A percentile compares a stretch with the other conserved stretches of the same genome.
These are phyloP conservation scores for Diaporthe helianthi DNA, from an alignment of 2,329 filamentous ascomycete genomes.

Conservation along the genomic window DNA sequence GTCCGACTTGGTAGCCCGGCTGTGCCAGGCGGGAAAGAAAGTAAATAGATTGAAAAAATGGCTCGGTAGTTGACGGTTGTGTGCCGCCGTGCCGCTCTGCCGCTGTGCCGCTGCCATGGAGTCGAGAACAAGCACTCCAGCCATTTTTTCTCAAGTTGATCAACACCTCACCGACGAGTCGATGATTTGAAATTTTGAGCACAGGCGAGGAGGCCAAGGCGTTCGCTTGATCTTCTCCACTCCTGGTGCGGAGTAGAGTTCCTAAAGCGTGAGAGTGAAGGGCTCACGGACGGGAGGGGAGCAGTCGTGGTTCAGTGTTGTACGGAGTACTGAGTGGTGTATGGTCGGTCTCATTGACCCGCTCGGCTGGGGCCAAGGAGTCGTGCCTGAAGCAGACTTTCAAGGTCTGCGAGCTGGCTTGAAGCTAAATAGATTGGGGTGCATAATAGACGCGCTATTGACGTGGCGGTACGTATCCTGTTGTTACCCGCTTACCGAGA, in stretches of 20 bases:
- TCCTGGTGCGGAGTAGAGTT: constrained; percentile 14
- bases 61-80: not conserved
- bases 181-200: not conserved
- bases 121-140: too few relatives aligned
- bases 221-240: not conserved
- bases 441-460: not conserved
- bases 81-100: too few relatives aligned
- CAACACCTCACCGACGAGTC: not conserved
- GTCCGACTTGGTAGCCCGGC: constrained; percentile 2
- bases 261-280: not conserved
- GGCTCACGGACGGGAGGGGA: not conserved
- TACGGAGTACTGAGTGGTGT: too few relatives aligned
- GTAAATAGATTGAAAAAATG: constrained; percentile 8
- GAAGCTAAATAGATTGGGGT: constrained; percentile 14
- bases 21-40: constrained; percentile 11
- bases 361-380: constrained; percentile 23
- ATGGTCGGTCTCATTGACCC: constrained; percentile 8
- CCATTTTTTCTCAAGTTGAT: too few relatives aligned
- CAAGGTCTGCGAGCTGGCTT: constrained; percentile 15
- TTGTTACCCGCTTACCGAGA: not conserved
- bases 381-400: constrained; percentile 25
- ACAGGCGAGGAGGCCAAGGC: constrained; percentile 8
- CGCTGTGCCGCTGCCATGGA: not conserved
- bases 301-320: constrained; percentile 3
- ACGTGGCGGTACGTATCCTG: not conserved